phyloP scores from a whole-genome alignment of 2,329 filamentous ascomycete genomes.

The Fusarium penzigii region DNA sequence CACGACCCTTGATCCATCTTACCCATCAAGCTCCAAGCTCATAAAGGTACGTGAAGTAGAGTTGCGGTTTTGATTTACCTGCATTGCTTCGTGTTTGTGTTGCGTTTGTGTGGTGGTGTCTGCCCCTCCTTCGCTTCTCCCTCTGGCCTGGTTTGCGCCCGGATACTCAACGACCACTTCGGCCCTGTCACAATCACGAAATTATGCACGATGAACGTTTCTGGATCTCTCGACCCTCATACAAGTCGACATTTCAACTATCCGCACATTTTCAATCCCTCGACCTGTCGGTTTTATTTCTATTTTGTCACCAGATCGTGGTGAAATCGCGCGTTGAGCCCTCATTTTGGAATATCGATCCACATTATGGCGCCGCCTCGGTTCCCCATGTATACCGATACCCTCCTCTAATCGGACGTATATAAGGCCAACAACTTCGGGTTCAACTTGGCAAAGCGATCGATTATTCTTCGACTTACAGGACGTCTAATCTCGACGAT shows the following conservation, averaged over 20 bases:
- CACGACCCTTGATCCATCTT: background rate
- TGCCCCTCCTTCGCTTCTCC: conserved; percentile 20
- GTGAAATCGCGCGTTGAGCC: background rate
- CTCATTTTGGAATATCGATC: background rate
- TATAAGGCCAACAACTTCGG: too few species aligned
- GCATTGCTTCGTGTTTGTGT: conserved; percentile 18
- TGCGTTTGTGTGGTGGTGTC: conserved; percentile 10
- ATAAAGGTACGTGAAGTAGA: conserved; percentile 21
- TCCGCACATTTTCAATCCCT: background rate
- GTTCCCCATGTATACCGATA: background rate
- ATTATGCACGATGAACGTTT: conserved; percentile 1
- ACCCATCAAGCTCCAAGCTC: conserved; percentile 24
- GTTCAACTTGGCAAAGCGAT: too few species aligned
- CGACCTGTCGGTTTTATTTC: background rate
- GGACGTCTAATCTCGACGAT: too few species aligned
- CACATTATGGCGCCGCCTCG: background rate
- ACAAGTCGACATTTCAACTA: background rate
- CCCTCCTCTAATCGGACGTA: background rate
- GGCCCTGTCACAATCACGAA: conserved; percentile 12
- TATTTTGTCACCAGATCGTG: background rate
- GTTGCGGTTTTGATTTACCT: conserved; percentile 9
- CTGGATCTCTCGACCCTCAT: background rate
- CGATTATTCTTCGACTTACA: too few species aligned
- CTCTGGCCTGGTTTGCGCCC: conserved; percentile 11
- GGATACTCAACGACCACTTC: conserved; percentile 12